Evolutionary conservation across 2,329 filamentous ascomycete genomes (phyloP).

Genomic region (Talaromyces pinophilus): DNA sequence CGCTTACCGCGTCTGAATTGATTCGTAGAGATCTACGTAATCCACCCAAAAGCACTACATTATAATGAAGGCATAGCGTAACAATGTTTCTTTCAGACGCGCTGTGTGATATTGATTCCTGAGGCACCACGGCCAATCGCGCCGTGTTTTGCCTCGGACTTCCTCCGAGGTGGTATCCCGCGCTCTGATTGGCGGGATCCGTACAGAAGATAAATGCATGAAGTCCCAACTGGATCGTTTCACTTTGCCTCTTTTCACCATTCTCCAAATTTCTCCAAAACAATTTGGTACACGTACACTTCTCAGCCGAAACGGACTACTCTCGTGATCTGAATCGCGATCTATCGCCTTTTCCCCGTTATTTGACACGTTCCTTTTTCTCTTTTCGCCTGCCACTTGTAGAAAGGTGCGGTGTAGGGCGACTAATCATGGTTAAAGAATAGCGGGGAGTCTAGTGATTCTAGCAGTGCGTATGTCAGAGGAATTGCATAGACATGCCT

Average conservation of each 20-base stretch:
- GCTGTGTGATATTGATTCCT: neutral
- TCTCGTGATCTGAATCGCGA: neutral
- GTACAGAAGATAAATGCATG: neutral
- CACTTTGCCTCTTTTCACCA: neutral
- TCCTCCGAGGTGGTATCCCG: neutral
- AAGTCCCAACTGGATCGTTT: neutral
- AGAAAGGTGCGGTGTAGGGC: slow-evolving; percentile 13
- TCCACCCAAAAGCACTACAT: neutral
- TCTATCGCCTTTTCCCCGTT: neutral
- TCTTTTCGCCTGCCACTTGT: neutral
- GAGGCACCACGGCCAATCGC: neutral
- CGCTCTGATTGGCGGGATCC: neutral
- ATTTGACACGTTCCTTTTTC: slow-evolving; percentile 2
- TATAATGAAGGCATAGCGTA: neutral
- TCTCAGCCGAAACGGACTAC: neutral
- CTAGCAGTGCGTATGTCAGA: neutral
- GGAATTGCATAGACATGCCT: neutral
- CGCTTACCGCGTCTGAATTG: neutral
- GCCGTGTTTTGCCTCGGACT: neutral
- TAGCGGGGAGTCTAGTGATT: neutral
- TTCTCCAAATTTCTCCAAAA: neutral
- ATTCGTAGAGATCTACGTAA: neutral
- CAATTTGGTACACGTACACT: neutral
- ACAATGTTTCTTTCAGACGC: neutral
- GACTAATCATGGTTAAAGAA: neutral